Base-by-base conservation (phyloP, 1,139 yeast species). In the Yueomyces sp. region DNA sequence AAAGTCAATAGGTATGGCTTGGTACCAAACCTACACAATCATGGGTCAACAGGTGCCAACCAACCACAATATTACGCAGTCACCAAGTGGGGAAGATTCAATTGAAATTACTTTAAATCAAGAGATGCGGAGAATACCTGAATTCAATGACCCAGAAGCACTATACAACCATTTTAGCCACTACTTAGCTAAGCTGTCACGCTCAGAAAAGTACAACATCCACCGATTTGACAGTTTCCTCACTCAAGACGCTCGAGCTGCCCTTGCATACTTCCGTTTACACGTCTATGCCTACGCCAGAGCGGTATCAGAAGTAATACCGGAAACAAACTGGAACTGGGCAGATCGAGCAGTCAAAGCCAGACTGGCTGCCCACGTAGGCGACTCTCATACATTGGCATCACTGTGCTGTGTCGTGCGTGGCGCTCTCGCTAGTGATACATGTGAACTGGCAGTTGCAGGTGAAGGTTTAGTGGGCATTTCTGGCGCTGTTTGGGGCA, bases 1-100 rank as follows among this genome's bases (percentile, higher is more conserved):
- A 4, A 46, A 53, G 2, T 56, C 67, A 1, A 40, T 52, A 29
- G 64, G 63, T 2, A 44, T 65, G 33, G 64, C 67, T 2, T 53
- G 62, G 51, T 65, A 58, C 42, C 69, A 65, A 45, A 60, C 60
- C 29, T 64, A 53, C 40, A 56, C 56, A 27, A 50, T 65, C 1
- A 57, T 29, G 9, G 31, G 9, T 6, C 31, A 29, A 29, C 31
- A 29, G 9, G 8, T 6, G 31, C 31, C 6, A 29, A 6, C 31
- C 1, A 6, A 29, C 6, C 31, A 29, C 6, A 29, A 29, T 29
- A 6, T 2, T 29, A 6, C 31, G 8, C 9, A 6, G 9, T 8
- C 6, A 29, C 9, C 9, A 8, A 29, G 6, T 6, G 9, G 8
- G 2, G 31, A 29, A 6, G 6, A 6, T 29, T 8, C 6, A 6